Percentiles rank a stretch among this genome's conserved stretches.
Conservation (phyloP, 148 eudicot species). For the Silene latifolia region DNA sequence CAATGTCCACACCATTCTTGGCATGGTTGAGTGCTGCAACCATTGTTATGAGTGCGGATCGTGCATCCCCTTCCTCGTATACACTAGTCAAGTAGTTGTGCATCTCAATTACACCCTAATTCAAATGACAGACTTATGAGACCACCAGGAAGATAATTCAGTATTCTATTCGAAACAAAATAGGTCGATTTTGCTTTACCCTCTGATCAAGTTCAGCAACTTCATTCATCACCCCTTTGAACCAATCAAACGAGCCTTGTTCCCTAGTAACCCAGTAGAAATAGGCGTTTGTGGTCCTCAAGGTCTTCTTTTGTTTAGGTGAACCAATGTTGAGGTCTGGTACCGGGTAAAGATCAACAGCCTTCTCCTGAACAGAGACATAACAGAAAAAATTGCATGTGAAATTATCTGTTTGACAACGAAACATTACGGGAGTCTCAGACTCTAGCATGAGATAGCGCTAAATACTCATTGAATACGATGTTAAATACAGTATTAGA, state of each 20-base stretch:
- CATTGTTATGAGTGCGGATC: conserved; percentile 98
- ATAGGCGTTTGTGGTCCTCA: conserved; percentile 94
- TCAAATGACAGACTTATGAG: conserved; percentile 8
- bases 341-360: conserved; percentile 43
- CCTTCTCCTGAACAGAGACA: conserved; percentile 32
- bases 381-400: background rate
- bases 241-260: conserved; percentile 99
- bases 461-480: background rate
- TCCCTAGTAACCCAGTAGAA: conserved; percentile 98
- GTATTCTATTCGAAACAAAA: background rate
- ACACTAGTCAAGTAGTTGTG: conserved; percentile 97
- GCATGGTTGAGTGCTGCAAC: conserved; percentile 99
- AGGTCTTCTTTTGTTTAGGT: conserved; percentile 48
- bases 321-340: conserved; percentile 35
- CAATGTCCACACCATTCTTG: conserved; percentile 91
- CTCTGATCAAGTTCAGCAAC: conserved; percentile 93
- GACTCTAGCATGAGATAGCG: background rate
- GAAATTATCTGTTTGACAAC: conserved; percentile 4
- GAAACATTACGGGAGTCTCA: background rate
- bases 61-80: conserved; percentile 98
- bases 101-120: conserved; percentile 95
- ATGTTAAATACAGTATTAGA: background rate
- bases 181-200: conserved; percentile 35
- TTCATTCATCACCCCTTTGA: conserved; percentile 99
- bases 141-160: background rate